phyloP scores from a whole-genome alignment of 192 early-diverging fungal species.

The Linnemannia exigua region DNA sequence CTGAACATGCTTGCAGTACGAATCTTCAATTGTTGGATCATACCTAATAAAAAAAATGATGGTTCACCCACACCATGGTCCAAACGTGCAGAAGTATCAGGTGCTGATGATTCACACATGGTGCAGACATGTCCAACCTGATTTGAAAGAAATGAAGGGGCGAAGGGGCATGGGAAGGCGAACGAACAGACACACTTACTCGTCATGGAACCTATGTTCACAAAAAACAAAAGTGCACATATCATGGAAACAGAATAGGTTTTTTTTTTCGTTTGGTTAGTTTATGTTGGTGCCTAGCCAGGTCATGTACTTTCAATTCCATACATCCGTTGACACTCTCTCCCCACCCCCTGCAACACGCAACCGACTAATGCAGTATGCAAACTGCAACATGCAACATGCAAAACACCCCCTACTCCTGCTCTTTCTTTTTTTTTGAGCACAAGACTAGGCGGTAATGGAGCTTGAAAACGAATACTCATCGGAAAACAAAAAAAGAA shows the following conservation, averaged over 20 bases:
- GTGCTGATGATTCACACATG: background rate
- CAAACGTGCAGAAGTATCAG: background rate
- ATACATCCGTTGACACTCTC: background rate
- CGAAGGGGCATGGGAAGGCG: too few relatives aligned
- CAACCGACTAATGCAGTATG: background rate
- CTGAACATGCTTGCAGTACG: conserved; percentile 80
- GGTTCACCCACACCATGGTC: background rate
- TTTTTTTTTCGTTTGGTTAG: background rate
- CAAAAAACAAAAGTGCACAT: background rate
- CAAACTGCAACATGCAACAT: background rate
- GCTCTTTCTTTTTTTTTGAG: background rate
- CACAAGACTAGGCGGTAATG: too few relatives aligned
- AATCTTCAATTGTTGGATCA: conserved; percentile 61
- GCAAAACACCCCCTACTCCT: background rate
- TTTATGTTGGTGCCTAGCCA: too few relatives aligned
- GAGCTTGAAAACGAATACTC: too few relatives aligned
- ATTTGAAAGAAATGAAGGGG: background rate
- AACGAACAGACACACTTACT: conserved; percentile 6
- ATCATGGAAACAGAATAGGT: background rate
- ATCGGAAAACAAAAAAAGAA: too few relatives aligned
- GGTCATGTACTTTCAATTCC: background rate
- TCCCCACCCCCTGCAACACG: background rate
- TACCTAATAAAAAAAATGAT: background rate
- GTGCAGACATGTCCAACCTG: background rate
- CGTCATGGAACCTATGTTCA: conserved; percentile 12